Conservation (phyloP, 345 rosid species). For the Reutealis trisperma region DNA sequence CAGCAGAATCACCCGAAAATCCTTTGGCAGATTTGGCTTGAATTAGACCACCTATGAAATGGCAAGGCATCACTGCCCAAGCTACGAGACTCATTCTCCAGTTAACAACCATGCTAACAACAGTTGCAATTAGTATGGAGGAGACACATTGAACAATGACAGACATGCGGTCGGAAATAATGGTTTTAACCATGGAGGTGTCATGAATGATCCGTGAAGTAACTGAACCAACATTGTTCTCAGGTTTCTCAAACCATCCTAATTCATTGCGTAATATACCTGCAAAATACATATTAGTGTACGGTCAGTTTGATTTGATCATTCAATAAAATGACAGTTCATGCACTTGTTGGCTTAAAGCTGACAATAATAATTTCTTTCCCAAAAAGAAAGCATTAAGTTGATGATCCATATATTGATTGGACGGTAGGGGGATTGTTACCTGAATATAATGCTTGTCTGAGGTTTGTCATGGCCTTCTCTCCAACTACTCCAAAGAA, state of each 20-base stretch:
- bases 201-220: constrained; percentile 53
- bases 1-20: constrained; percentile 56
- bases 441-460: constrained; percentile 60
- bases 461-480: constrained; percentile 62
- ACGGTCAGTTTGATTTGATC: background rate
- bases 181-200: constrained; percentile 58
- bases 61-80: constrained; percentile 87
- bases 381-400: background rate
- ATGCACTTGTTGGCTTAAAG: constrained; percentile 1
- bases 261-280: constrained; percentile 57
- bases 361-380: background rate
- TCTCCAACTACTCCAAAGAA: constrained; percentile 66
- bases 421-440: background rate
- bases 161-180: constrained; percentile 70
- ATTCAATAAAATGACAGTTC: background rate
- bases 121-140: constrained; percentile 63
- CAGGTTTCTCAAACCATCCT: constrained; percentile 65
- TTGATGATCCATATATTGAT: background rate
- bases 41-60: constrained; percentile 70
- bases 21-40: constrained; percentile 73
- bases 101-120: constrained; percentile 50
- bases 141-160: constrained; percentile 65
- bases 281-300: constrained; percentile 21
- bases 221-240: constrained; percentile 48
- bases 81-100: constrained; percentile 72